Evolutionary conservation across 1,284 basidiomycete species (phyloP), one percentile per base, ranked within the genome.

Genomic region (Ustilago shanxiensis): DNA sequence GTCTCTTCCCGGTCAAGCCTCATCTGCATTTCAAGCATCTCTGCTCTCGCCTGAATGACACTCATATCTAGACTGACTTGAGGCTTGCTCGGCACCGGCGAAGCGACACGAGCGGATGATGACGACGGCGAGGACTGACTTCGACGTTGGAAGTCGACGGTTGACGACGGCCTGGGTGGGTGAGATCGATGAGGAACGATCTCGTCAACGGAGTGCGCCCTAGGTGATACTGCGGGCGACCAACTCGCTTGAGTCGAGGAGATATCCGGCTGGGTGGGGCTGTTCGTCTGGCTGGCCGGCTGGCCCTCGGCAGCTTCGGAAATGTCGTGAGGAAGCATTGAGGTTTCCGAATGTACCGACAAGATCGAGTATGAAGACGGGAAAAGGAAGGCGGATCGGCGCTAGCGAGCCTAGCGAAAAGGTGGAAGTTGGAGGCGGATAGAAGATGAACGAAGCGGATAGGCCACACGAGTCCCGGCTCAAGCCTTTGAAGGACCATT

Each of bases 21-120:
- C 1, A 61, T 57, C n/a, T 77, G 66, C 50, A n/a, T 35, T 22
- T 77, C 75, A 31, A 77, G 58, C 14, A 51, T 2, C 22, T 73
- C 71, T 1, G 75, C 75, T 29, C 64, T 47, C 0, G 60, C 71
- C 56, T 77, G 75, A 3, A 77, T 60, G 6, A 37, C n/a, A 18
- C n/a, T 7, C 59, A 77, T 54, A 41, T 77, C 33, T 4, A 72
- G 57, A 8, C 45, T n/a, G 1, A 35, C 58, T 26, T 58, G 62
- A 20, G 68, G 62, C n/a, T 33, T 57, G 3, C 24, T 33, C 37
- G 35, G 22, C 10, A 20, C 28, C 11, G 51, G 14, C 14, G 45
- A 33, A 14, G 55, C 26, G 37, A 29, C 22, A 18, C 24, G 29
- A 35, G 39, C 18, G 6, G 55, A 53, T 13, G 56, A 49, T 1